Base-by-base conservation (phyloP, 1,139 yeast genomes). In the Candida buenavistaensis region DNA sequence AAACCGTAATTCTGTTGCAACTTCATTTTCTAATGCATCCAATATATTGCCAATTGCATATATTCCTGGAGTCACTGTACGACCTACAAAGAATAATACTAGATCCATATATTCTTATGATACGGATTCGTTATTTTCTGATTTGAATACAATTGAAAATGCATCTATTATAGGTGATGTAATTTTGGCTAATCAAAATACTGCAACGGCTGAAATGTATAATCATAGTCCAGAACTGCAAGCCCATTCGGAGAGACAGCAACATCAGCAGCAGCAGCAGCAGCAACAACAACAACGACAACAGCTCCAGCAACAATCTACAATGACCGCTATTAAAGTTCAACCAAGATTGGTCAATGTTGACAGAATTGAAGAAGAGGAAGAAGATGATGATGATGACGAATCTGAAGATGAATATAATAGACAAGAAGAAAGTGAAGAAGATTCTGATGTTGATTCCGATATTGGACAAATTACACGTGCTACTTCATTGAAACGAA, bases 21-120 rank as follows among this genome's bases (percentile, higher is more conserved):
- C 84, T 14, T 73, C 87, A 4, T 72, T 79, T 19, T 69, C 83
- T 33, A 78, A 84, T 46, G 95, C 94, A 4, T 84, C 95, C 6
- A 89, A 90, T 57, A 81, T 90, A 43, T 74, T 89, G 42, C 96
- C 96, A n/a, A 83, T 89, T 44, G 96, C 95, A 2, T 89, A 89
- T 55, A 87, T 89, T 41, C 97, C 97, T 0, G 97, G 97, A 25
- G 96, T 88, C 25, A 83, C 88, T 1, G 80, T 80, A n/a, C 65
- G 82, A 17, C 76, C 76, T 24, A 61, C 75, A 28, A 59, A 66
- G 48, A 58, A 75, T 59, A 57, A 70, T 48, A 64, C 78, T 47
- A 52, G 70, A 32, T 64, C 72, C 27, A 63, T 74, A 14, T 74
- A 71, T 49, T 72, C 78, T 14, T 69, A 64, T 44, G 76, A 71